phyloP scores from a whole-genome alignment of 2,329 filamentous ascomycete genomes.

The Myotisia sp. region DNA sequence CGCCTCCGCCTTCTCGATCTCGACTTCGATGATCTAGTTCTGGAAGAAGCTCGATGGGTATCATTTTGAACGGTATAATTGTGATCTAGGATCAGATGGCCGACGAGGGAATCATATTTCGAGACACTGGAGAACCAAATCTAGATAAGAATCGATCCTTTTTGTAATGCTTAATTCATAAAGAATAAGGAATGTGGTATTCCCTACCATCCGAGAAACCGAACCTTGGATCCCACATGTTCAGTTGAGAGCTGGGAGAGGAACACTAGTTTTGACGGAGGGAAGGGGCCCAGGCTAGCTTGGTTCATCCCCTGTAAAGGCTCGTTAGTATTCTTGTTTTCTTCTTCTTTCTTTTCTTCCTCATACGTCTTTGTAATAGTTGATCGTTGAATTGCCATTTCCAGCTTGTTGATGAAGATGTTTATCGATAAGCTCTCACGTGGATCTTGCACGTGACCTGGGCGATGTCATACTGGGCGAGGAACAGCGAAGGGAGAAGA shows the following conservation, averaged over 20 bases:
- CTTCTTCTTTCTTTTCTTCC: too few relatives aligned
- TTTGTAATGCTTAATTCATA: too few relatives aligned
- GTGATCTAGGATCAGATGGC: constrained; percentile 54
- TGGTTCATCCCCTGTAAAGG: constrained; percentile 19
- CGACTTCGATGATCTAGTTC: constrained; percentile 17
- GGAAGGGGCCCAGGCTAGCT: constrained; percentile 41
- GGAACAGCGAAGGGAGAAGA: too few relatives aligned
- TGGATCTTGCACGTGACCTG: too few relatives aligned
- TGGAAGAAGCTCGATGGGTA: not conserved
- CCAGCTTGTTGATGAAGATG: too few relatives aligned
- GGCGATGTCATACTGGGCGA: too few relatives aligned
- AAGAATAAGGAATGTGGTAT: not conserved
- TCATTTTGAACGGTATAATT: constrained; percentile 34
- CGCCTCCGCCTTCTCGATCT: too few relatives aligned
- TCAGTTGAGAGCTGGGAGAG: constrained; percentile 45
- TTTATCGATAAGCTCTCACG: too few relatives aligned
- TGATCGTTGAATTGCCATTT: too few relatives aligned
- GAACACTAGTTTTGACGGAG: constrained; percentile 48
- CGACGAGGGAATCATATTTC: constrained; percentile 43
- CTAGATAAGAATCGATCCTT: not conserved
- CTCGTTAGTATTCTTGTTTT: too few relatives aligned
- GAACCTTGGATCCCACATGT: constrained; percentile 58
- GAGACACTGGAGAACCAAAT: constrained; percentile 38
- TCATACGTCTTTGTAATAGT: too few relatives aligned
- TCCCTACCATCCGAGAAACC: constrained; percentile 79